These are phyloP conservation scores for Buxus sempervirens DNA, from an alignment of 164 flowering plant species.

Conservation along the genomic window DNA sequence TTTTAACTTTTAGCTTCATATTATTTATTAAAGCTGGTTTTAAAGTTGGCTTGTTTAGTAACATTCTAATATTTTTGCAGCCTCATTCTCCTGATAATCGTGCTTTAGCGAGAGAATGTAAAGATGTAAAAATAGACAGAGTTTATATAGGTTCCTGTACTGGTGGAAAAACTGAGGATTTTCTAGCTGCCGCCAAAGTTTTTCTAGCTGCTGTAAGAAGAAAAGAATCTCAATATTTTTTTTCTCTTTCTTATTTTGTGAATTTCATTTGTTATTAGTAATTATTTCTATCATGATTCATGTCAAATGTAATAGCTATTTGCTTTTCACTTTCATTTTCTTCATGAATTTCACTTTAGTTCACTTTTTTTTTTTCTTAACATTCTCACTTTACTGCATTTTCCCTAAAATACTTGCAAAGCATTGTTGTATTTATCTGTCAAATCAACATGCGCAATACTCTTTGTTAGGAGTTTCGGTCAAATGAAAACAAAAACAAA, in stretches of 20 bases:
- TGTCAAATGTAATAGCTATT: too few relatives aligned
- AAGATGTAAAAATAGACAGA: constrained; percentile 94
- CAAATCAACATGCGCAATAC: too few relatives aligned
- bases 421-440: too few relatives aligned
- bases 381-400: too few relatives aligned
- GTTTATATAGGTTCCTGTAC: constrained; percentile 99
- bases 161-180: constrained; percentile 98
- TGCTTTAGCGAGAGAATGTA: constrained; percentile 94
- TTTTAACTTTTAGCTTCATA: too few relatives aligned
- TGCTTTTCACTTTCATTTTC: too few relatives aligned
- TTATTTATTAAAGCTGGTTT: too few relatives aligned
- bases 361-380: too few relatives aligned
- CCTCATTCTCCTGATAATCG: constrained; percentile 99
- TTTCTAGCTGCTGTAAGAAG: constrained; percentile 79
- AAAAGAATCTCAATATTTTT: background rate
- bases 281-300: background rate
- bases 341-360: too few relatives aligned
- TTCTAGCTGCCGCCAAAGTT: constrained; percentile 89
- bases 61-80: constrained; percentile 39
- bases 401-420: too few relatives aligned
- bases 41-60: background rate
- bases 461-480: too few relatives aligned
- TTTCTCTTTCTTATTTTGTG: background rate
- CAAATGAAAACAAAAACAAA: too few relatives aligned
- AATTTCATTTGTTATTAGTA: background rate